phyloP scores from a whole-genome alignment of 192 early-diverging fungal species.

The Thoreauomyces humboldtii region DNA sequence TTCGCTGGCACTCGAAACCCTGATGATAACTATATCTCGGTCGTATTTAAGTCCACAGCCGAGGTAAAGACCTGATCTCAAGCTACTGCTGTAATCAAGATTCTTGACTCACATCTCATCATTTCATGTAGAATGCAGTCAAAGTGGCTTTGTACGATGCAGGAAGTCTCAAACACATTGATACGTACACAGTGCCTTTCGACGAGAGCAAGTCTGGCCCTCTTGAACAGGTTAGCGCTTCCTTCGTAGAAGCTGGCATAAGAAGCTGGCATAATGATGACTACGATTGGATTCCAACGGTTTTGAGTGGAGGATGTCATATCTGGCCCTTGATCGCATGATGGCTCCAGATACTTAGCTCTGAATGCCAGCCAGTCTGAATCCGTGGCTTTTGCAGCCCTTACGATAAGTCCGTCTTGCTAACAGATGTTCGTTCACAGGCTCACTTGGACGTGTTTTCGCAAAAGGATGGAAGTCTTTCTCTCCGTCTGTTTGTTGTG shows the following conservation, averaged over 20 bases:
- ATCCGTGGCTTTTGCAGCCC: no score
- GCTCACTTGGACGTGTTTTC: conserved; percentile 2
- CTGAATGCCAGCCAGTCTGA: no score
- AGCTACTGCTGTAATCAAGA: no score
- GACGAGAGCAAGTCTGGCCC: neutral
- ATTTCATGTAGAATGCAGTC: neutral
- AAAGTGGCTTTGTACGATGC: conserved; percentile 6
- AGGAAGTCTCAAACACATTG: neutral
- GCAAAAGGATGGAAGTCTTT: neutral
- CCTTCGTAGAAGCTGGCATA: no score
- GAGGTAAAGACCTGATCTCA: no score
- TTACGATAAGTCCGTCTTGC: no score
- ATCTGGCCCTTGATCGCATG: neutral
- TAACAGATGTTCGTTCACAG: conserved; percentile 9
- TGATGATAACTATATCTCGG: no score
- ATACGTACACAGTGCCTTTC: neutral
- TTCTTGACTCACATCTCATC: neutral
- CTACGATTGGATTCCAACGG: neutral
- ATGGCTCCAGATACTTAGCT: no score
- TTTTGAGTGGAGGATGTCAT: neutral
- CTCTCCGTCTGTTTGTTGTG: conserved; percentile 26
- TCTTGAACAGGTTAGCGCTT: conserved; percentile 2
- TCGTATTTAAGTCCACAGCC: no score
- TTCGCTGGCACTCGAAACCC: no score
- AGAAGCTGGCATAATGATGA: neutral